phyloP scores from a whole-genome alignment of 73 alveolate genomes.

The Paramecium sexaurelia region DNA sequence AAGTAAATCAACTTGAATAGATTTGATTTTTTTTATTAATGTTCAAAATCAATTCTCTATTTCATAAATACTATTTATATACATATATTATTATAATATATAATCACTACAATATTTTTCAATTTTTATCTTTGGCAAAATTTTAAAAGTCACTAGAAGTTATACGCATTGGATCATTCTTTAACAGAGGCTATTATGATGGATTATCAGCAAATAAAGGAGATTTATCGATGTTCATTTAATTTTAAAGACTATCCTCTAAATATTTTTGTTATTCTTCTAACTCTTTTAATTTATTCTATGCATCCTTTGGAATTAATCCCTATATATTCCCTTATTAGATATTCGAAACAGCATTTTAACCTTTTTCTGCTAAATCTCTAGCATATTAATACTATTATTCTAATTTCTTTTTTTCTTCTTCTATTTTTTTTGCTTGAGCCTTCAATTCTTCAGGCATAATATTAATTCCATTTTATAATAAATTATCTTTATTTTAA shows the following conservation, averaged over 20 bases:
- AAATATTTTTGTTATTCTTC: not conserved
- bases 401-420: not conserved
- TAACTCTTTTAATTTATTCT: not conserved
- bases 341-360: not conserved
- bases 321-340: not conserved
- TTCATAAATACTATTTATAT: not conserved
- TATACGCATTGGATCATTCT: not conserved
- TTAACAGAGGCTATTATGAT: not conserved
- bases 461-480: not conserved
- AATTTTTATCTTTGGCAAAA: not conserved
- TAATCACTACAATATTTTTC: not conserved
- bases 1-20: not conserved
- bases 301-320: not conserved
- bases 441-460: not conserved
- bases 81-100: not conserved
- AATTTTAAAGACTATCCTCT: not conserved
- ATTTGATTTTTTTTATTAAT: not conserved
- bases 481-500: not conserved
- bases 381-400: not conserved
- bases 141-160: not conserved
- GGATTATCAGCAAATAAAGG: not conserved
- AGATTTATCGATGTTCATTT: not conserved
- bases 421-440: not conserved
- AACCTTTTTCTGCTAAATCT: not conserved
- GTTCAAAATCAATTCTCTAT: not conserved